phyloP scores from a whole-genome alignment of 352 stramenopile genomes.

The Phytophthora citricola region DNA sequence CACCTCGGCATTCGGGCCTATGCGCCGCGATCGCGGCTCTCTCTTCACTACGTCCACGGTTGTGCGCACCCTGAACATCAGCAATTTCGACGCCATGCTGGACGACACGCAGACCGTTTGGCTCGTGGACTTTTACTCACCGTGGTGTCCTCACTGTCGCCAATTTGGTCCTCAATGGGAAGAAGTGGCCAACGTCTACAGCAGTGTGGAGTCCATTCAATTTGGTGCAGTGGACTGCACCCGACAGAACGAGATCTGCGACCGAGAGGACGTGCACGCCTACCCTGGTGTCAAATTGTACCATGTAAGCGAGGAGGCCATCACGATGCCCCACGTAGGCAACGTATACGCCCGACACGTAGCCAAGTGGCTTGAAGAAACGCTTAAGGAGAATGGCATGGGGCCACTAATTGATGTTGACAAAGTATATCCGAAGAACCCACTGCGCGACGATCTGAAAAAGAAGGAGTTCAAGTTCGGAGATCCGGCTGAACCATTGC shows the following conservation, averaged over 20 bases:
- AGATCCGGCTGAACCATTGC: slow-evolving; percentile 43
- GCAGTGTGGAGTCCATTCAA: slow-evolving; percentile 47
- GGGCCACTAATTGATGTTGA: slow-evolving; percentile 57
- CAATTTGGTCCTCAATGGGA: slow-evolving; percentile 74
- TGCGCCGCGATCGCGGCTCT: slow-evolving; percentile 12
- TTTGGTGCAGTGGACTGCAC: slow-evolving; percentile 79
- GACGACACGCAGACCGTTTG: slow-evolving; percentile 64
- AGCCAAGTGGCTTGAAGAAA: slow-evolving; percentile 73
- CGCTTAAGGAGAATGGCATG: slow-evolving; percentile 56
- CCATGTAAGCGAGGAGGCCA: slow-evolving; percentile 47
- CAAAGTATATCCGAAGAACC: slow-evolving; percentile 43
- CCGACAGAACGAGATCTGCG: slow-evolving; percentile 55
- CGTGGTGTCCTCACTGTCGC: slow-evolving; percentile 81
- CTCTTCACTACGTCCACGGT: slow-evolving; percentile 26
- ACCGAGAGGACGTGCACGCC: slow-evolving; percentile 56
- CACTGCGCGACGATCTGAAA: slow-evolving; percentile 35
- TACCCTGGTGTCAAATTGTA: slow-evolving; percentile 78
- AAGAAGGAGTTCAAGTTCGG: slow-evolving; percentile 52
- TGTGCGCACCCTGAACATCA: slow-evolving; percentile 34
- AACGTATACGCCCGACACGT: slow-evolving; percentile 41
- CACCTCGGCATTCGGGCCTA: slow-evolving; percentile 5
- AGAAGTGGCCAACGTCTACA: slow-evolving; percentile 64
- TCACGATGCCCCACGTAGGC: slow-evolving; percentile 42
- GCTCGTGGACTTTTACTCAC: slow-evolving; percentile 84
- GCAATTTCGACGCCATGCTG: slow-evolving; percentile 44